Conservation (phyloP, 257 asterid species). For the Nicotiana otophora region DNA sequence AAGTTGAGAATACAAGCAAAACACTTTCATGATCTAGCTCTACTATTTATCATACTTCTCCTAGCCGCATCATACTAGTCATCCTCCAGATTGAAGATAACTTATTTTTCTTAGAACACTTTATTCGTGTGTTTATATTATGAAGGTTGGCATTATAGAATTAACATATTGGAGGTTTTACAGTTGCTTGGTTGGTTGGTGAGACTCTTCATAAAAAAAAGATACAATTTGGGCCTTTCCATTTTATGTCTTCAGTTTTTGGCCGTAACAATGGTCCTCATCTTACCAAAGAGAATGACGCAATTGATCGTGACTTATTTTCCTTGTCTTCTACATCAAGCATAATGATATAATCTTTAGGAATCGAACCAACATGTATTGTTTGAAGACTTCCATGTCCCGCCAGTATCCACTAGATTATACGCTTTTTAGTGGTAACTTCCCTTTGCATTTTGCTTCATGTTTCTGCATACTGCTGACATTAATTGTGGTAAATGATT, state of each 20-base stretch:
- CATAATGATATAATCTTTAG: no score
- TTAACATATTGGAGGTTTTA: neutral
- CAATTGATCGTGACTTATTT: no score
- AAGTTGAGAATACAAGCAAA: constrained; percentile 23
- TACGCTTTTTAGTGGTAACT: no score
- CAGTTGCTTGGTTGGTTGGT: neutral
- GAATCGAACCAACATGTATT: no score
- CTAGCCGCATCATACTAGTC: neutral
- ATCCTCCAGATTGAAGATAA: neutral
- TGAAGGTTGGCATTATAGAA: neutral
- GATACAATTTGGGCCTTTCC: no score
- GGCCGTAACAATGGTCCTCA: no score
- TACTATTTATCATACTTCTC: neutral
- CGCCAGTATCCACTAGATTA: no score
- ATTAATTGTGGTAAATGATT: constrained; percentile 3
- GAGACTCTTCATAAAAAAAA: neutral
- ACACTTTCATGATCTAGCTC: neutral
- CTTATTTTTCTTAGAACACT: neutral
- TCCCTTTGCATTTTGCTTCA: neutral
- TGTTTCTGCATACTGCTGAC: neutral
- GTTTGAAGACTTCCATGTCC: no score
- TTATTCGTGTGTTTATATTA: neutral
- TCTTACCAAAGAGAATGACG: no score
- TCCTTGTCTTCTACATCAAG: no score
- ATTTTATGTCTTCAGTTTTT: no score